Evolutionary conservation across 129 eudicot species (phyloP), one percentile per base, ranked within the genome.

Genomic region (Ambrosia trifida): DNA sequence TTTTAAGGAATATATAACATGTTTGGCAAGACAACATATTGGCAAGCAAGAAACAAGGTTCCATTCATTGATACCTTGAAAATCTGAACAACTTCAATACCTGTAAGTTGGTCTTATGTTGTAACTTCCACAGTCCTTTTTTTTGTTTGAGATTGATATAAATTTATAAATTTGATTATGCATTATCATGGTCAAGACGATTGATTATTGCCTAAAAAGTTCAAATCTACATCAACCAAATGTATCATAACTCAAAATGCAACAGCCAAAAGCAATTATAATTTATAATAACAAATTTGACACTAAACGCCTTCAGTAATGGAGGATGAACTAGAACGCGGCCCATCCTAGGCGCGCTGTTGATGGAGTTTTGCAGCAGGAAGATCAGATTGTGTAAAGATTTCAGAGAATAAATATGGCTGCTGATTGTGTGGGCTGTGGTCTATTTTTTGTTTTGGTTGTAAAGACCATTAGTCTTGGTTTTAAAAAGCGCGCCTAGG

Each of bases 61-160:
- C 79, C 79, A 19, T 79, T 72, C 79, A 60, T 79, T 44, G 79
- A 79, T 73, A 66, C 83, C 58, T 73, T 79, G 70, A 79, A 79
- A 36, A 58, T 72, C 40, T 72, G 41, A 38, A 58, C 7, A 52
- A 52, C 66, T 52, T 65, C 40, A 66, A 40, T 28, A 43, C 36
- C 24, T 54, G 67, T 75, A 66, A 66, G 79, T 57, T 75, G 73
- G 67, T 17, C 72, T 20, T 11, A 20, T n/a, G 10, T n/a, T 73
- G 53, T 35, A 51, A 63, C 53, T 33, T 20, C 65, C n/a, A n/a
- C 38, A 19, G 38, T 51, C 45, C 38, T 32, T 20, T 33, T 36
- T 40, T 40, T 18, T 7, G 7, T 53, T 70, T 67, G 13, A 0
- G 16, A 16, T 40, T 56, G 51, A 52, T 71, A 41, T 19, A 1